phyloP scores from a whole-genome alignment of 129 eudicot species.

The Flaveria sonorensis region DNA sequence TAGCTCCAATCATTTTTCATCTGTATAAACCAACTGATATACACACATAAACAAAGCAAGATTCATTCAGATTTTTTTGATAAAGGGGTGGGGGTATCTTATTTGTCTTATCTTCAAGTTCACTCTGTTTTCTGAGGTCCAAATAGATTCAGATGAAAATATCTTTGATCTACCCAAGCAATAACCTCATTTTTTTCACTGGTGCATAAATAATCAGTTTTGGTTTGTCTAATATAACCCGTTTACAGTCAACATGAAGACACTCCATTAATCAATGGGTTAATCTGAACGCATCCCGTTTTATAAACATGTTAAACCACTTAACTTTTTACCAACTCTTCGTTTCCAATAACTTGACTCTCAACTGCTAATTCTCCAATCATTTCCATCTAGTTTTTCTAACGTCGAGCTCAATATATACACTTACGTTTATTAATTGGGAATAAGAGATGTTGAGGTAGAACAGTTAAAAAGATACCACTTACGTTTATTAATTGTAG shows the following conservation, averaged over 20 bases:
- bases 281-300: neutral
- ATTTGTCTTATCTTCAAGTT: conserved; percentile 33
- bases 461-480: neutral
- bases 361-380: neutral
- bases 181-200: neutral
- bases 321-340: neutral
- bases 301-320: neutral
- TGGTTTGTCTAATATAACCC: neutral
- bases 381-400: neutral
- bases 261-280: too few relatives aligned
- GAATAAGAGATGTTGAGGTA: neutral
- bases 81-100: conserved; percentile 20
- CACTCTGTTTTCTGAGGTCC: conserved; percentile 38
- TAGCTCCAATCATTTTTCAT: conserved; percentile 26
- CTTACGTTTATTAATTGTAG: neutral
- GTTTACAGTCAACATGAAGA: too few relatives aligned
- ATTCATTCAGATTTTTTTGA: conserved; percentile 3
- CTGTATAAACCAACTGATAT: neutral
- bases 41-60: neutral
- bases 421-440: neutral
- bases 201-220: neutral
- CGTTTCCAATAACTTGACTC: neutral
- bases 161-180: conserved; percentile 4
- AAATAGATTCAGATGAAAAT: conserved; percentile 19
- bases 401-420: neutral